These are phyloP conservation scores for Pichia paraexigua DNA, from an alignment of 805 yeast species.

Conservation along the genomic window DNA sequence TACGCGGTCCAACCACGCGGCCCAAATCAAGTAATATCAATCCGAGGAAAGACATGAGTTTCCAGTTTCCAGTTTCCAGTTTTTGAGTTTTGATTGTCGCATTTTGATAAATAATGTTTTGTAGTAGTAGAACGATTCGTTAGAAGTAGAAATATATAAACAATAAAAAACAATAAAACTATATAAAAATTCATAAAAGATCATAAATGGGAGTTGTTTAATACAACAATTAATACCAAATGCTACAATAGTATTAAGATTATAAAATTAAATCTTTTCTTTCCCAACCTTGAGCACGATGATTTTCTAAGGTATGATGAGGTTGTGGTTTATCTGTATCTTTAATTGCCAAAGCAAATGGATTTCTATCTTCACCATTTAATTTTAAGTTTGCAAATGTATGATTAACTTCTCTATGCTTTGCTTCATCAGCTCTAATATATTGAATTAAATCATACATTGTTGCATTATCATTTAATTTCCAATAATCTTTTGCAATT, in stretches of 20 bases:
- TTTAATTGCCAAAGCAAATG: conserved; percentile 45
- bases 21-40: too few species aligned
- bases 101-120: too few species aligned
- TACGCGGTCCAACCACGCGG: too few species aligned
- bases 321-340: conserved; percentile 25
- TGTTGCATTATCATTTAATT: conserved; percentile 41
- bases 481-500: conserved; percentile 60
- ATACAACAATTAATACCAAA: too few species aligned
- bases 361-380: conserved; percentile 50
- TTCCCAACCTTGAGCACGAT: conserved; percentile 29
- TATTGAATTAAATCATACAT: conserved; percentile 53
- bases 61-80: too few species aligned
- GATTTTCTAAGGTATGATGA: conserved; percentile 17
- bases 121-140: too few species aligned
- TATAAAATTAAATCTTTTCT: conserved; percentile 24
- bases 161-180: too few species aligned
- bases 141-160: too few species aligned
- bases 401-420: conserved; percentile 74
- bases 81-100: too few species aligned
- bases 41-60: too few species aligned
- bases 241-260: background rate
- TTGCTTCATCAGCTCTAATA: conserved; percentile 70
- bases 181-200: background rate
- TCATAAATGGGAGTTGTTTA: too few species aligned
- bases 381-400: conserved; percentile 55